Conservation (phyloP, 169 alveolate species). For the Eimeria sp. region DNA sequence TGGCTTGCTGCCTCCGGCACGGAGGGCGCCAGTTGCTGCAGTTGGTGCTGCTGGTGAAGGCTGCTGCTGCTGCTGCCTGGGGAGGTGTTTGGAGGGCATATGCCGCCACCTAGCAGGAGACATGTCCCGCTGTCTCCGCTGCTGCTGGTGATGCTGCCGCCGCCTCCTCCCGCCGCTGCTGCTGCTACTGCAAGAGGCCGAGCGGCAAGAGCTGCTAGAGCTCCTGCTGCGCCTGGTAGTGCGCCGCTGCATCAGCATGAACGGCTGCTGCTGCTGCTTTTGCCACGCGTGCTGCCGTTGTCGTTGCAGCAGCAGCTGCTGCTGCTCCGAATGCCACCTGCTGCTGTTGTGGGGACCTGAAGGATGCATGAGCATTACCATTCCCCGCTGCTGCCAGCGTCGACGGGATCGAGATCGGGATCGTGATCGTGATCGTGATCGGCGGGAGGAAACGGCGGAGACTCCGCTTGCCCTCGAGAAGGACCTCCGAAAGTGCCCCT, state of each 20-base stretch:
- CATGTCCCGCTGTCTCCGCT: not conserved
- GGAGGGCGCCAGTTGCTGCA: not conserved
- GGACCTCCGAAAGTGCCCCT: not conserved
- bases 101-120: constrained; percentile 1
- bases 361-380: constrained; percentile 11
- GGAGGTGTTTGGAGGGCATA: not conserved
- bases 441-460: not conserved
- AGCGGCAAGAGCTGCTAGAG: not conserved
- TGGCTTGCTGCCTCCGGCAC: not conserved
- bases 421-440: too few relatives aligned
- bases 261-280: not conserved
- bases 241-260: constrained; percentile 1
- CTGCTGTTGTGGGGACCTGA: constrained; percentile 4
- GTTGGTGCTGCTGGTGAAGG: not conserved
- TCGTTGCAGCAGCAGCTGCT: constrained; percentile 3
- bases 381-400: constrained; percentile 27
- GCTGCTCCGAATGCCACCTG: constrained; percentile 18
- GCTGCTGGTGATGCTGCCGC: not conserved
- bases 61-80: not conserved
- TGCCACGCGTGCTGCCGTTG: constrained; percentile 10
- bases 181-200: not conserved
- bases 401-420: constrained; percentile 1
- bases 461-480: not conserved
- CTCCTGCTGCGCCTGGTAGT: not conserved
- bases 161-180: constrained; percentile 2